A percentile compares a stretch with the other conserved stretches of the same genome.
These are phyloP conservation scores for Quercus ilex DNA, from an alignment of 306 rosid species.

Conservation along the genomic window DNA sequence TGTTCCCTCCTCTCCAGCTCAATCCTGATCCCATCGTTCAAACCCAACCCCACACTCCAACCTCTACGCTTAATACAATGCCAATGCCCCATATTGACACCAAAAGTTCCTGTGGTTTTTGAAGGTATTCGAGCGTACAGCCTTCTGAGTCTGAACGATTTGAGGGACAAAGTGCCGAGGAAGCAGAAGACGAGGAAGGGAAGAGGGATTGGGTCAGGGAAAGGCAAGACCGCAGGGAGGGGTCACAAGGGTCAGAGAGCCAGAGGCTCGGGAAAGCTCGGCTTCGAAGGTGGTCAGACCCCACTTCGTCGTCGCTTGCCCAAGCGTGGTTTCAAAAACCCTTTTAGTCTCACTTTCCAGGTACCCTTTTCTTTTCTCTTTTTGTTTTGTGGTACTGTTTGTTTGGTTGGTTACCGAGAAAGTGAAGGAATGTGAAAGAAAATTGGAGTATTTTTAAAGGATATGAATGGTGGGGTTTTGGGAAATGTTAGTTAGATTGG, in stretches of 20 bases:
- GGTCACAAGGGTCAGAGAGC: slow-evolving; percentile 98
- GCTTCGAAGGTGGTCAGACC: slow-evolving; percentile 97
- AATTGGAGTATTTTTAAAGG: not conserved
- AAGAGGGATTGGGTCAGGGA: slow-evolving; percentile 96
- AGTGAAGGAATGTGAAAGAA: not conserved
- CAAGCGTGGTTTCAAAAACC: slow-evolving; percentile 88
- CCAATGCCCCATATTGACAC: not conserved
- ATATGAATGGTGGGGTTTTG: no score
- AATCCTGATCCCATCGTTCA: not conserved
- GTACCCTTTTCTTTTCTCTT: slow-evolving; percentile 30
- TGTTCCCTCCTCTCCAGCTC: slow-evolving; percentile 30
- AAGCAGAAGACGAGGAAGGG: slow-evolving; percentile 91
- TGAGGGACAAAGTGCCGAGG: slow-evolving; percentile 79
- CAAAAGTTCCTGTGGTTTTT: not conserved
- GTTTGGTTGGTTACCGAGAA: not conserved
- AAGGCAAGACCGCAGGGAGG: slow-evolving; percentile 99
- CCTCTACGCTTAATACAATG: slow-evolving; percentile 5
- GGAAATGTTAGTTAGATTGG: no score
- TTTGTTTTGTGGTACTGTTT: not conserved
- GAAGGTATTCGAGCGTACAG: slow-evolving; percentile 71
- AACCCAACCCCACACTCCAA: slow-evolving; percentile 1
- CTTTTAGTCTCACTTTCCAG: slow-evolving; percentile 89
- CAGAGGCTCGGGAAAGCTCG: slow-evolving; percentile 77
- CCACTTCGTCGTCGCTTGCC: slow-evolving; percentile 91
- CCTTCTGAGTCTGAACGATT: slow-evolving; percentile 83